Conservation (phyloP, 2,329 filamentous ascomycete species). For the Pseudogymnoascus verrucosus region DNA sequence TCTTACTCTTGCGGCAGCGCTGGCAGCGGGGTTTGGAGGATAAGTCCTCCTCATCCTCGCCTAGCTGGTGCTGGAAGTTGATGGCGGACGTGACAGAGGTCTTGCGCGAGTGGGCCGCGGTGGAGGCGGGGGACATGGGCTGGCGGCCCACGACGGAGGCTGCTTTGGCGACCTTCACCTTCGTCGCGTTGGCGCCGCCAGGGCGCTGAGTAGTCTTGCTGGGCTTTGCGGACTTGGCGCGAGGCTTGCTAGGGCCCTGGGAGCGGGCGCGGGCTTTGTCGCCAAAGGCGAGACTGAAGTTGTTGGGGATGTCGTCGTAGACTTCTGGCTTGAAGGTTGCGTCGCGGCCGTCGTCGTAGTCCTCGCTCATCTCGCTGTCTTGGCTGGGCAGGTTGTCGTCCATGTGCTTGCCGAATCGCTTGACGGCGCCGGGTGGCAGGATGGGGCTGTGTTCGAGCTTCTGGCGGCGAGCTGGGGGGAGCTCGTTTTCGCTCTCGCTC, state of each 20-base stretch:
- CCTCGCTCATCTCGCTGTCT: slow-evolving; percentile 48
- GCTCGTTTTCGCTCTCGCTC: slow-evolving; percentile 56
- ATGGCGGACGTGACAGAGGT: slow-evolving; percentile 61
- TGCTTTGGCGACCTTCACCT: slow-evolving; percentile 31
- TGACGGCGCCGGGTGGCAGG: slow-evolving; percentile 35
- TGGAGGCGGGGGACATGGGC: slow-evolving; percentile 56
- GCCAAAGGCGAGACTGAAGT: not conserved
- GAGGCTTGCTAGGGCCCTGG: slow-evolving; percentile 32
- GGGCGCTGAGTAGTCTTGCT: slow-evolving; percentile 15
- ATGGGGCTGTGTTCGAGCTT: slow-evolving; percentile 48
- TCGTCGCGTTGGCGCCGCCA: slow-evolving; percentile 34
- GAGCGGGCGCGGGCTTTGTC: slow-evolving; percentile 34
- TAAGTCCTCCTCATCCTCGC: slow-evolving; percentile 74
- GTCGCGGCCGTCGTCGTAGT: slow-evolving; percentile 39
- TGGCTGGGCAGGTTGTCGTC: slow-evolving; percentile 47
- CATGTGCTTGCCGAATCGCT: slow-evolving; percentile 39
- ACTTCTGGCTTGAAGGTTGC: slow-evolving; percentile 25
- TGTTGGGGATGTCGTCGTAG: slow-evolving; percentile 16
- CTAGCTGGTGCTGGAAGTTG: slow-evolving; percentile 54
- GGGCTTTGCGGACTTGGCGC: slow-evolving; percentile 37
- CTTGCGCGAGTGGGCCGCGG: slow-evolving; percentile 66
- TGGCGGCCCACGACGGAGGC: slow-evolving; percentile 30
- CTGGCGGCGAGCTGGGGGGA: slow-evolving; percentile 50
- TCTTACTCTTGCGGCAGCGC: slow-evolving; percentile 98
- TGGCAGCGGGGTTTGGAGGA: slow-evolving; percentile 96